Conservation (phyloP, 768 basidiomycete genomes). For the Calocera cornea region DNA sequence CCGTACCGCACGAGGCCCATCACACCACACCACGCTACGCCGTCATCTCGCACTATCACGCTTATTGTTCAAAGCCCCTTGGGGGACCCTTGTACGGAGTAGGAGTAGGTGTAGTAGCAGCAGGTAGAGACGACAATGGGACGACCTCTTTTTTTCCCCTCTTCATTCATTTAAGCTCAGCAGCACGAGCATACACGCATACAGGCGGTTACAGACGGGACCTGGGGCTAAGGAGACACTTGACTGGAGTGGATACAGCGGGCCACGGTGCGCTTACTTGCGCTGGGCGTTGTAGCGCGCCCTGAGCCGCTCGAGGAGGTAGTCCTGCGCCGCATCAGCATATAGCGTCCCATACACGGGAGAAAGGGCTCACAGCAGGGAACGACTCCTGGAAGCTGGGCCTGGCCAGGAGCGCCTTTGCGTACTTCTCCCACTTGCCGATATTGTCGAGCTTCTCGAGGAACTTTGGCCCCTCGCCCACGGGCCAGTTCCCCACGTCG, state of each 20-base stretch:
- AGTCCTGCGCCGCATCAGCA: background rate
- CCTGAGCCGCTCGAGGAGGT: background rate
- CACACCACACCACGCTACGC: background rate
- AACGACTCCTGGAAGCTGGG: slow-evolving; percentile 45
- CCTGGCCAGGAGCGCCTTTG: slow-evolving; percentile 34
- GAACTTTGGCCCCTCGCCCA: slow-evolving; percentile 35
- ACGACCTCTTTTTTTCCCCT: background rate
- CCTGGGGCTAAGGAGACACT: background rate
- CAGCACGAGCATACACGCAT: background rate
- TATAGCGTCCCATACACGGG: background rate
- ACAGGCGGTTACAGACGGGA: background rate
- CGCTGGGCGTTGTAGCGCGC: background rate
- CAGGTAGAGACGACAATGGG: background rate
- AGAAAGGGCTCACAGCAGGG: background rate
- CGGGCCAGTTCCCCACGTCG: slow-evolving; percentile 39
- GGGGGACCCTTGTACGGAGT: background rate
- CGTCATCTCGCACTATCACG: background rate
- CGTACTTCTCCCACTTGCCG: slow-evolving; percentile 38
- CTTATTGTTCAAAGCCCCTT: background rate
- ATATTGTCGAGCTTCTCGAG: slow-evolving; percentile 31
- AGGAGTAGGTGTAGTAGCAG: no score
- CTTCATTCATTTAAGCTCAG: background rate
- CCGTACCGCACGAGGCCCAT: background rate
- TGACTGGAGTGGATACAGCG: background rate
- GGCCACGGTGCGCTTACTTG: background rate